Percentiles rank a stretch among this genome's conserved stretches.
Evolutionary conservation across 106 monocot genomes (phyloP).

Genomic region (Allium sativum): DNA sequence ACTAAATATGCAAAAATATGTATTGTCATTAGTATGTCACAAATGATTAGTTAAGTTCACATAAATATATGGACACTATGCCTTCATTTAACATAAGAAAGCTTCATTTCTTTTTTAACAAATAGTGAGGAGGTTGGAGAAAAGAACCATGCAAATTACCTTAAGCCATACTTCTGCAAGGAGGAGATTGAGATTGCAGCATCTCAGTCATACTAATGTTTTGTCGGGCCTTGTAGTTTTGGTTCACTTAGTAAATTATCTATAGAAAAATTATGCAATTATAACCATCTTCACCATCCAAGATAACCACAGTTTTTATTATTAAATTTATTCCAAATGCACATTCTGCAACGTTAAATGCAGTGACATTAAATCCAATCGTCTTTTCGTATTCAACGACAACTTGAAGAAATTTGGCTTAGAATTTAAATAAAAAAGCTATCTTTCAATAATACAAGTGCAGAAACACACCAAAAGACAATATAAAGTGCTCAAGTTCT

Average conservation of each 20-base stretch:
- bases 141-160: slow-evolving; percentile 26
- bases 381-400: slow-evolving; percentile 92
- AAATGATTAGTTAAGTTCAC: too few relatives aligned
- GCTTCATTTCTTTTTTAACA: background rate
- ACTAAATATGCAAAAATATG: too few relatives aligned
- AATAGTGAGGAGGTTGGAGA: background rate
- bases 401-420: slow-evolving; percentile 87
- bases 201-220: slow-evolving; percentile 99
- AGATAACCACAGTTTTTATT: background rate
- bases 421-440: slow-evolving; percentile 1
- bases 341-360: background rate
- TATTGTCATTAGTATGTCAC: too few relatives aligned
- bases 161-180: slow-evolving; percentile 65
- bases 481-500: too few relatives aligned
- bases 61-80: too few relatives aligned
- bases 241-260: slow-evolving; percentile 88
- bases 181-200: slow-evolving; percentile 74
- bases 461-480: too few relatives aligned
- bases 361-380: slow-evolving; percentile 88
- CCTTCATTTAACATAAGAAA: too few relatives aligned
- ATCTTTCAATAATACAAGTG: background rate
- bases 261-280: slow-evolving; percentile 12
- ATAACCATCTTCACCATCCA: background rate
- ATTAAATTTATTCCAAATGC: background rate
- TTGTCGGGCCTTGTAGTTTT: slow-evolving; percentile 97